Evolutionary conservation across 2,329 filamentous ascomycete species (phyloP), one percentile per base, ranked within the genome.

Genomic region (Fusarium mangiferae): DNA sequence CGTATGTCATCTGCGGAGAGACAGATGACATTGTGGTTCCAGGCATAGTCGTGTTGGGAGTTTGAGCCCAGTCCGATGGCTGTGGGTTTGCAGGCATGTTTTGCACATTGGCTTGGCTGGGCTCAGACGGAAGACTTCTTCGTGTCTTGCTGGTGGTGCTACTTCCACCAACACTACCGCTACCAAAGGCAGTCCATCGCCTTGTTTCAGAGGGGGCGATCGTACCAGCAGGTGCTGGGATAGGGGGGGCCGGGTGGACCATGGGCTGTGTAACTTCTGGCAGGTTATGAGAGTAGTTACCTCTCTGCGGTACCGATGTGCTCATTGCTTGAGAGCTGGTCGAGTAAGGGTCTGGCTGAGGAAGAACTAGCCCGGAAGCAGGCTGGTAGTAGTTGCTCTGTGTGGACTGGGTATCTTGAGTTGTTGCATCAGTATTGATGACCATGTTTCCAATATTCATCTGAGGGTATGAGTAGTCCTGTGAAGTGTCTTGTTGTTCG

Each of bases 381-480:
- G 78, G 68, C 41, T 78, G 78, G 38, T 80, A 82, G 65, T 81
- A 80, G 30, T 78, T 73, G 11, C 69, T 42, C 39, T 75, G 74
- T 10, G 73, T 38, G 18, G 56, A 48, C 28, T 73, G 69, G 18
- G 64, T 69, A 38, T 78, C 72, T 22, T 73, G 77, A 22, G 60
- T n/a, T 18, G 74, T 48, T n/a, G 70, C 49, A 30, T 78, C 74
- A 7, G 70, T 68, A 30, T 68, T 75, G 22, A 78, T 75, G n/a
- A 80, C 62, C 66, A 77, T 75, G 54, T 80, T 79, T 12, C 73
- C 68, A 30, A 78, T 77, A 7, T 82, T 78, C 72, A 77, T 77
- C 49, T 78, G 78, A 46, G 79, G 70, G 62, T 81, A 78, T 20
- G 78, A 76, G 55, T 78, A 78, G 41, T 75, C 64, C 35, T 78